Evolutionary conservation across 139 green algal species (phyloP), one percentile per base, ranked within the genome.

Genomic region (Spirogloea muscicola): DNA sequence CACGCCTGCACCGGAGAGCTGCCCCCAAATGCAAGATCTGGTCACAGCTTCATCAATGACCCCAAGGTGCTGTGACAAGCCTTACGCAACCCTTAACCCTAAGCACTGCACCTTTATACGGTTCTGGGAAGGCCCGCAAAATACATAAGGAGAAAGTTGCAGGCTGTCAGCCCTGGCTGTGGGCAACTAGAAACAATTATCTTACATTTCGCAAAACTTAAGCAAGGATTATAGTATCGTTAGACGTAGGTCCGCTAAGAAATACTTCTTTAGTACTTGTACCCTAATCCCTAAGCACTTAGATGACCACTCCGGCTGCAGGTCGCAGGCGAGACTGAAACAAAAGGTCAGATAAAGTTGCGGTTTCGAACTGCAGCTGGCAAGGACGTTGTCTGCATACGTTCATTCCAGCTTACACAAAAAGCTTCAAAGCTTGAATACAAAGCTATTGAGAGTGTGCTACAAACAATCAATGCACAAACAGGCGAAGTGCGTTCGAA

Each of bases 291-390:
- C 44, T 52, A 13, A 52, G 13, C 16, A 16, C 44, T n/a, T n/a
- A n/a, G n/a, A n/a, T n/a, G n/a, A n/a, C n/a, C n/a, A 55, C 21
- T n/a, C 3, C 64, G 55, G 38, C 25, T 21, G 3, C 74, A 79
- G 72, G 48, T 81, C 6, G 88, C 91, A 6, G 88, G 91, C 3
- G 90, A 96, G 71, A 91, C 84, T 1, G 94, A 99, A 75, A 89
- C 95, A 6, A 97, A 97, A 70, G 94, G 86, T 1, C 93, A 96
- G 81, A 97, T 99, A 84, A 96, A 96, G 84, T 84, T 99, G 67
- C 83, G 91, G 7, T 92, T 98, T 76, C 64, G 57, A 0, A 94
- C 84, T 2, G 71, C 70, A 21, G 77, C 58, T 3, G 80, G 84
- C 10, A 80, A 89, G 63, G 84, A 88, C 21, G 79, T 97, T 13